A percentile compares a stretch with the other conserved stretches of the same genome.
These are phyloP conservation scores for Chrysochromulina tobinii DNA, from an alignment of 78 protist species.

Conservation along the genomic window DNA sequence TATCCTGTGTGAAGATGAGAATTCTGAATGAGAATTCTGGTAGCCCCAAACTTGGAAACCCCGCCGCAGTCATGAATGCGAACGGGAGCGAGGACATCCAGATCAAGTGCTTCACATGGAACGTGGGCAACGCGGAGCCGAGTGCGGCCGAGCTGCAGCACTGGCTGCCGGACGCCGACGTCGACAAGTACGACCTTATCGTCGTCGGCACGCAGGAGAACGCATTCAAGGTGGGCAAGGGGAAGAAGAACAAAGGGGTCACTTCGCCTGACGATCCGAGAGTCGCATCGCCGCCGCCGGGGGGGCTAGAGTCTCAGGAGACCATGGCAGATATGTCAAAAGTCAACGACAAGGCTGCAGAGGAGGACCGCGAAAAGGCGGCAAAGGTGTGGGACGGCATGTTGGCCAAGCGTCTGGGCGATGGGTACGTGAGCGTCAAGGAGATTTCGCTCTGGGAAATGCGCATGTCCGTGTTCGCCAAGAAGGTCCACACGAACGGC, in stretches of 20 bases:
- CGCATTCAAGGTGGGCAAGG: background rate
- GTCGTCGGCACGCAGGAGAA: slow-evolving; percentile 10
- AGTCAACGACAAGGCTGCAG: background rate
- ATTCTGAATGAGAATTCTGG: too few species aligned
- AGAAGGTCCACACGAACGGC: background rate
- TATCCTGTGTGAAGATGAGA: too few species aligned
- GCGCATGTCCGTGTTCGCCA: slow-evolving; percentile 23
- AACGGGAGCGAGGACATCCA: too few species aligned
- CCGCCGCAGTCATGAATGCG: too few species aligned
- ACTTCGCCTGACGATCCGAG: too few species aligned
- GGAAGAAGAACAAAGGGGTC: too few species aligned
- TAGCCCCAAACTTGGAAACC: too few species aligned
- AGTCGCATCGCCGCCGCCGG: too few species aligned
- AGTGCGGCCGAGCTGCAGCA: background rate
- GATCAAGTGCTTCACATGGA: slow-evolving; percentile 33
- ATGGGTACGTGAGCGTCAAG: background rate
- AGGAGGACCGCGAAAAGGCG: background rate
- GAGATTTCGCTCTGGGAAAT: background rate
- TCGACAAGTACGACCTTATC: background rate
- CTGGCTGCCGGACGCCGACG: background rate
- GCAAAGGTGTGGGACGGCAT: background rate
- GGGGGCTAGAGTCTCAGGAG: background rate
- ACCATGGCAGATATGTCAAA: background rate
- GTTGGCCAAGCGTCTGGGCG: background rate
- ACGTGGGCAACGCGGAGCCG: slow-evolving; percentile 38